phyloP scores from a whole-genome alignment of 2,329 filamentous ascomycete species.

The Tolypocladium amazonense region DNA sequence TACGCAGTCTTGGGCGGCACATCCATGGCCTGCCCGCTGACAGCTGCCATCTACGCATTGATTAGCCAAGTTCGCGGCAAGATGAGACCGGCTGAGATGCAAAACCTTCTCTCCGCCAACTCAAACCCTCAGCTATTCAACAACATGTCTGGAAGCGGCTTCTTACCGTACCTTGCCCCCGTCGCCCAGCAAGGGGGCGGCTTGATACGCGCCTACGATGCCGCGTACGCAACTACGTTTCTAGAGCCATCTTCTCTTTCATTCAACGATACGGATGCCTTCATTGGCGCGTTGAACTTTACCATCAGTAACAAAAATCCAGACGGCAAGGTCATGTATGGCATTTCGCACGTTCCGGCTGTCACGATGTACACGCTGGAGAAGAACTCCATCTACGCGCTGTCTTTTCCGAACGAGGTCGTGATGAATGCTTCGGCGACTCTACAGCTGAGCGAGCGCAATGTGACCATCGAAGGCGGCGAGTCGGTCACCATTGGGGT shows the following conservation, averaged over 20 bases:
- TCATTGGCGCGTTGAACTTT: conserved; percentile 33
- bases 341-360: conserved; percentile 33
- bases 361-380: conserved; percentile 37
- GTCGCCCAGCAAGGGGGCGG: conserved; percentile 43
- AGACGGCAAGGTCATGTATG: conserved; percentile 34
- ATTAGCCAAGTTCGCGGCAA: conserved; percentile 32
- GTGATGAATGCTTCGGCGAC: conserved; percentile 24
- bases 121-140: conserved; percentile 31
- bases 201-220: conserved; percentile 37
- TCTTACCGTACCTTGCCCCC: conserved; percentile 29
- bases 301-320: conserved; percentile 43
- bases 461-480: background rate
- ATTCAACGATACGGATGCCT: conserved; percentile 49
- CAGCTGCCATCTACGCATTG: conserved; percentile 25
- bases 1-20: conserved; percentile 35
- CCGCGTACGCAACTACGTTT: conserved; percentile 38
- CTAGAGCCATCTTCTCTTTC: conserved; percentile 41
- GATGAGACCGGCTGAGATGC: conserved; percentile 22
- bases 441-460: background rate
- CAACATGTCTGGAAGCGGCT: conserved; percentile 13
- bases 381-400: conserved; percentile 18
- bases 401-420: conserved; percentile 28
- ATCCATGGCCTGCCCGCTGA: conserved; percentile 34
- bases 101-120: conserved; percentile 30
- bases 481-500: background rate